Conservation (phyloP, 2,329 filamentous ascomycete genomes). For the Fusarium sp. region DNA sequence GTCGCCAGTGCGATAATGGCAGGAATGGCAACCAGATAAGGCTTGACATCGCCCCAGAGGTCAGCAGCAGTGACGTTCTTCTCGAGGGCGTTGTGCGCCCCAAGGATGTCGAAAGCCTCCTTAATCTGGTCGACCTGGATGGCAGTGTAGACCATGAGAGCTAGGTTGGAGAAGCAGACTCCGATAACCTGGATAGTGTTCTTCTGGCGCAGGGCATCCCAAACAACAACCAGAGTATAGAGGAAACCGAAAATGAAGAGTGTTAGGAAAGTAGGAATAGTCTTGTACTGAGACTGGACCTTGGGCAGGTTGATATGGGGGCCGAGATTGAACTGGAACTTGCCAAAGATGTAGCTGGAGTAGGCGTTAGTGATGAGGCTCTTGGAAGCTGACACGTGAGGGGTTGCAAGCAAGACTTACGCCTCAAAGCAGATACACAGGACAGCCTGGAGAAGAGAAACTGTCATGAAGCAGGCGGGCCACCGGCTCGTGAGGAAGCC, state of each 20-base stretch:
- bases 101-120: slow-evolving; percentile 73
- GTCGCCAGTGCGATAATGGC: slow-evolving; percentile 83
- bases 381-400: neutral
- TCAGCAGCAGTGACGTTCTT: slow-evolving; percentile 45
- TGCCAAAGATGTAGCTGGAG: slow-evolving; percentile 85
- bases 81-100: slow-evolving; percentile 57
- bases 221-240: slow-evolving; percentile 89
- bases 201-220: slow-evolving; percentile 92
- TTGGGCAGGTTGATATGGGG: slow-evolving; percentile 53
- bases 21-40: slow-evolving; percentile 87
- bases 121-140: slow-evolving; percentile 94
- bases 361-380: slow-evolving; percentile 29
- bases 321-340: slow-evolving; percentile 76
- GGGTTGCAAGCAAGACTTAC: slow-evolving; percentile 64
- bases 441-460: slow-evolving; percentile 80
- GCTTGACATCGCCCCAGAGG: slow-evolving; percentile 77
- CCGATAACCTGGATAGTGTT: slow-evolving; percentile 99
- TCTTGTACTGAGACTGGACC: slow-evolving; percentile 67
- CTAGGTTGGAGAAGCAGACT: slow-evolving; percentile 90
- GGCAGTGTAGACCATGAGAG: slow-evolving; percentile 90
- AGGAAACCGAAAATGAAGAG: slow-evolving; percentile 98
- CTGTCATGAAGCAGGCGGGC: slow-evolving; percentile 86
- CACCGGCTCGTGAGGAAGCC: slow-evolving; percentile 86
- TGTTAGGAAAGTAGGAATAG: slow-evolving; percentile 94
- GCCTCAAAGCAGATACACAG: slow-evolving; percentile 87